Percentiles rank a stretch among this genome's conserved stretches.
phyloP scores from a whole-genome alignment of 257 asterid species.

The Echium plantagineum region DNA sequence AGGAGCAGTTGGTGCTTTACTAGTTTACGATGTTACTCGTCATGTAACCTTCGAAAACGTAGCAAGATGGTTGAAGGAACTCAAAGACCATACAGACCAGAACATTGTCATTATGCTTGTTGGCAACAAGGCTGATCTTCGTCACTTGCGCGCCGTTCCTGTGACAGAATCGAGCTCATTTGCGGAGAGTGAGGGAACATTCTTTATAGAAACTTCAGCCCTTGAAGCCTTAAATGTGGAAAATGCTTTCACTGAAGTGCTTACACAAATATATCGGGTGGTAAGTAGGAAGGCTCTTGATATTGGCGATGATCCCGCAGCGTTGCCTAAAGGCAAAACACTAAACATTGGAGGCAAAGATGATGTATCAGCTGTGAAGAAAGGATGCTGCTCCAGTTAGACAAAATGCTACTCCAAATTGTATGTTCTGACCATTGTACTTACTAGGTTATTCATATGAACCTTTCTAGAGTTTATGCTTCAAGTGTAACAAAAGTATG shows the following conservation, averaged over 20 bases:
- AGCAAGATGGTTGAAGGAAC: slow-evolving; percentile 78
- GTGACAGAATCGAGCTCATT: slow-evolving; percentile 44
- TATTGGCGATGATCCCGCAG: slow-evolving; percentile 57
- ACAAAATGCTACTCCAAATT: too few species aligned
- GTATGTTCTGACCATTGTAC: not conserved
- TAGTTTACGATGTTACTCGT: slow-evolving; percentile 71
- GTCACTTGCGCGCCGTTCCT: slow-evolving; percentile 65
- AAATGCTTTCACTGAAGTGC: slow-evolving; percentile 66
- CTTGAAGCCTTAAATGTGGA: slow-evolving; percentile 68
- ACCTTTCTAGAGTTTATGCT: too few species aligned
- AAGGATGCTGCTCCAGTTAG: slow-evolving; percentile 64
- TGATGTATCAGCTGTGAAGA: slow-evolving; percentile 70
- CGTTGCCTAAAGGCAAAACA: slow-evolving; percentile 59
- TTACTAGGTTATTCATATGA: too few species aligned
- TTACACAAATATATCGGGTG: slow-evolving; percentile 59
- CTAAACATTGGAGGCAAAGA: slow-evolving; percentile 54
- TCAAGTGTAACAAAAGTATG: too few species aligned
- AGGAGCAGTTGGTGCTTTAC: slow-evolving; percentile 75
- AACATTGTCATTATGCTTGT: slow-evolving; percentile 79
- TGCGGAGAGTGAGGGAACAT: slow-evolving; percentile 52
- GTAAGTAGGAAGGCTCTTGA: slow-evolving; percentile 62
- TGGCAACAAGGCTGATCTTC: slow-evolving; percentile 79
- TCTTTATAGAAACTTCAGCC: slow-evolving; percentile 84
- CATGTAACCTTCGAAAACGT: slow-evolving; percentile 67
- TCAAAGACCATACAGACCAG: slow-evolving; percentile 65